A percentile compares a stretch with the other conserved stretches of the same genome.
Conservation (phyloP, 2,329 filamentous ascomycete genomes). For the Trichoderma sp. region DNA sequence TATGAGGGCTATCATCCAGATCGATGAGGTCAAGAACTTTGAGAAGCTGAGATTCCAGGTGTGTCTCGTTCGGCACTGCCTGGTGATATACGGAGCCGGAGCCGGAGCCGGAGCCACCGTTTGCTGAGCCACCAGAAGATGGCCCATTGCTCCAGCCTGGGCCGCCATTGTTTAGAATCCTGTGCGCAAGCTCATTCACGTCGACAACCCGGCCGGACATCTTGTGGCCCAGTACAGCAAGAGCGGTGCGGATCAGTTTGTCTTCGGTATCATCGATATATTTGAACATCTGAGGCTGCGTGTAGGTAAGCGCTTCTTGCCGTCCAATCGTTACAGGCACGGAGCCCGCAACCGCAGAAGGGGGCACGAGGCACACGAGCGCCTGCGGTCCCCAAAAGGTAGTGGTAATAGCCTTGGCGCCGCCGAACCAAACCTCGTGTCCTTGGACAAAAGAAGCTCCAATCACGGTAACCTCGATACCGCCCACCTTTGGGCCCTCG, state of each 20-base stretch:
- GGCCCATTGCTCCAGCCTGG: constrained; percentile 51
- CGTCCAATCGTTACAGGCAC: constrained; percentile 71
- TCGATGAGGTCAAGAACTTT: constrained; percentile 78
- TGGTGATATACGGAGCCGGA: constrained; percentile 49
- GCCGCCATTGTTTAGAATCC: constrained; percentile 56
- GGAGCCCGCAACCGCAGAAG: constrained; percentile 64
- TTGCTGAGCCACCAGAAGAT: constrained; percentile 42
- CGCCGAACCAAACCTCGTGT: constrained; percentile 83
- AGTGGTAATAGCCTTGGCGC: constrained; percentile 64
- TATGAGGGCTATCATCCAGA: constrained; percentile 70
- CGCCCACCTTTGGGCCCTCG: constrained; percentile 79
- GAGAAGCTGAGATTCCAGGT: constrained; percentile 69
- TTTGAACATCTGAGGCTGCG: constrained; percentile 60
- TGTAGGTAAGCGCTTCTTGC: constrained; percentile 45
- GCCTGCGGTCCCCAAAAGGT: constrained; percentile 80
- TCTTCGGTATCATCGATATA: constrained; percentile 74
- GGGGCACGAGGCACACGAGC: constrained; percentile 77
- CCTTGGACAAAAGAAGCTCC: constrained; percentile 76
- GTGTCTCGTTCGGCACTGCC: constrained; percentile 48
- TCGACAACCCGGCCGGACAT: constrained; percentile 65
- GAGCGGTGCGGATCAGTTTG: constrained; percentile 66
- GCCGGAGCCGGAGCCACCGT: constrained; percentile 43
- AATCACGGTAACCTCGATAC: constrained; percentile 83
- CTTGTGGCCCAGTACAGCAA: constrained; percentile 65
- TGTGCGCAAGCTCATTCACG: constrained; percentile 61